phyloP scores from a whole-genome alignment of 257 asterid genomes.

The Anisodus acutangulus region DNA sequence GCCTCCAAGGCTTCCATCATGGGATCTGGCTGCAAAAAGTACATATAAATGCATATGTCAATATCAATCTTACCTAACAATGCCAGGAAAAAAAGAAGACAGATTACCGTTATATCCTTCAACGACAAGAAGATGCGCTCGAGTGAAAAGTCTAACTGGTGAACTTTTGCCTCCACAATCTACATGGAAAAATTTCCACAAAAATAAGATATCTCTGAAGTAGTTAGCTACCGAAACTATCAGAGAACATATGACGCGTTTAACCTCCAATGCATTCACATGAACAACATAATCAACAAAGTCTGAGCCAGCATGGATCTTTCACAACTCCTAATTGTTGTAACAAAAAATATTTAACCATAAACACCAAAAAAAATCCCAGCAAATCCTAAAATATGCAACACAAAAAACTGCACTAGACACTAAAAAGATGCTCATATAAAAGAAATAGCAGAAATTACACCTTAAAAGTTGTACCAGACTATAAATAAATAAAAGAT shows the following conservation, averaged over 20 bases:
- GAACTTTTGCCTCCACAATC: conserved; percentile 93
- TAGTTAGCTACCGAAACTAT: neutral
- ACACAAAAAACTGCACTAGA: too few relatives aligned
- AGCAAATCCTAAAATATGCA: too few relatives aligned
- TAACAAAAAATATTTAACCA: neutral
- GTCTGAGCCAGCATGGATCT: neutral
- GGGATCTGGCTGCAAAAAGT: conserved; percentile 84
- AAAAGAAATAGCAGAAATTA: too few relatives aligned
- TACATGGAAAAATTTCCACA: conserved; percentile 40
- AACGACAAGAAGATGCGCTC: conserved; percentile 87
- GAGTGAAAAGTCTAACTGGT: conserved; percentile 82
- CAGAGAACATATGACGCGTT: neutral
- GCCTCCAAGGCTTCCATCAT: conserved; percentile 82
- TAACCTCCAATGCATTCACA: neutral
- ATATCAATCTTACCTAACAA: neutral
- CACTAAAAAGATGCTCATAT: too few relatives aligned
- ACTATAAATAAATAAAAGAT: too few relatives aligned
- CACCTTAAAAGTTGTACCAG: too few relatives aligned
- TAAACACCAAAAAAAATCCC: neutral
- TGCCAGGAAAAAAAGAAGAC: conserved; percentile 21
- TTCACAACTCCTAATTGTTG: neutral
- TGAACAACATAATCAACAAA: neutral
- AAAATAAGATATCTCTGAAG: neutral
- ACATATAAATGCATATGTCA: conserved; percentile 5
- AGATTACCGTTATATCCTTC: conserved; percentile 77